Evolutionary conservation across 2,329 filamentous ascomycete species (phyloP), one percentile per base, ranked within the genome.

Genomic region (Microcyclospora tardicrescens): DNA sequence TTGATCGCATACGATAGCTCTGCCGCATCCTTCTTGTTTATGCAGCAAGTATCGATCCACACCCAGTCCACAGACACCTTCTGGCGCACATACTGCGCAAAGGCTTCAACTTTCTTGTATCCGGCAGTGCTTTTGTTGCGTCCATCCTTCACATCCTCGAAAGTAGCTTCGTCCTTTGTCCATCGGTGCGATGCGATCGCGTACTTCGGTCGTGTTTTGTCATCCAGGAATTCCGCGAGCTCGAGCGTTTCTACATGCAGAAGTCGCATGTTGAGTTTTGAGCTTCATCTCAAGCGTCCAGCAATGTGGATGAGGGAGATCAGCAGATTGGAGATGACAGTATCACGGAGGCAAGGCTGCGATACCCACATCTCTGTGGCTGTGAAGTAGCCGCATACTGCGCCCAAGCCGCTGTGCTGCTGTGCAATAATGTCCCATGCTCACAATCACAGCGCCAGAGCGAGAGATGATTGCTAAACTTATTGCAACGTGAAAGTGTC

Each of bases 151-250:
- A 44, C 31, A 33, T 45, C 43, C 34, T 42, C 32, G 15, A 33
- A 43, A 5, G n/a, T 36, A 1, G 36, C 16, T 28, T 43, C 41
- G 10, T 34, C 28, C 8, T 19, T 19, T 29, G 13, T 16, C 43
- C 41, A 45, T 15, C 43, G 41, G 32, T 45, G 41, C 10, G 43
- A 45, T 12, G 43, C 43, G 19, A 43, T 41, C 1, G 37, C 37
- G 28, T 45, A 45, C 1, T 33, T 30, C 5, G 39, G 39, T 2
- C 9, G 11, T 9, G 33, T 15, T n/a, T n/a, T n/a, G 4, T 39
- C 28, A 11, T 33, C 28, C 14, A 3, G 14, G 41, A 39, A 40
- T 13, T 42, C 40, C 3, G 34, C 28, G 4, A 44, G 40, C 6
- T 19, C 8, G 4, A 42, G 16, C 13, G 42, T 44, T 9, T 42